Evolutionary conservation across 768 basidiomycete genomes (phyloP).

Genomic region (Stropharia rugosoannulata): DNA sequence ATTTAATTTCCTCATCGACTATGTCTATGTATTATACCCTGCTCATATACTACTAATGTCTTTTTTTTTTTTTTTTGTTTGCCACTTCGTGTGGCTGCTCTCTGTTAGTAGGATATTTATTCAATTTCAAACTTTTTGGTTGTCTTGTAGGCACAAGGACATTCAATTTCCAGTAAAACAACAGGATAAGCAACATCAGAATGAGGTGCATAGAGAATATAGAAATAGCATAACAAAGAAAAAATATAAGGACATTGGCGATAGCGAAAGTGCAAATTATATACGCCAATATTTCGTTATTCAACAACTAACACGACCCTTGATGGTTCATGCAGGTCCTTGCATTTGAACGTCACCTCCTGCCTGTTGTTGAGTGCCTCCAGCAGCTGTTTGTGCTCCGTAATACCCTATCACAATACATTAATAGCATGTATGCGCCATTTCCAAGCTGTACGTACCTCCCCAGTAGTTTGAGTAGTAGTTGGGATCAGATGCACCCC

Average conservation of each 20-base stretch:
- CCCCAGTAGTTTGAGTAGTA: slow-evolving; percentile 88
- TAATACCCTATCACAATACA: slow-evolving; percentile 64
- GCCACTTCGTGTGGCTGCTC: not conserved
- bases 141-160: slow-evolving; percentile 10
- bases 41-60: not conserved
- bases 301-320: slow-evolving; percentile 7
- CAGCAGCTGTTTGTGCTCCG: slow-evolving; percentile 61
- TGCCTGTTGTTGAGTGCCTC: slow-evolving; percentile 42
- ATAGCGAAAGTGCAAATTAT: slow-evolving; percentile 1
- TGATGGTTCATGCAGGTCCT: slow-evolving; percentile 37
- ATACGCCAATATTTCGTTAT: slow-evolving; percentile 15
- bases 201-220: slow-evolving; percentile 11
- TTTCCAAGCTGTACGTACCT: slow-evolving; percentile 43
- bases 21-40: slow-evolving; percentile 27
- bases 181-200: slow-evolving; percentile 1
- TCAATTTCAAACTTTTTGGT: slow-evolving; percentile 18
- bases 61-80: too few species aligned
- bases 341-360: slow-evolving; percentile 56
- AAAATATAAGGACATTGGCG: slow-evolving; percentile 18
- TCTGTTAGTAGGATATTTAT: not conserved
- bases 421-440: slow-evolving; percentile 1
- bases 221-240: slow-evolving; percentile 8
- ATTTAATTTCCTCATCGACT: slow-evolving; percentile 7
- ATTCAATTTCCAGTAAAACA: not conserved
- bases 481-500: slow-evolving; percentile 71